These are phyloP conservation scores for Entomortierella chlamydospora DNA, from an alignment of 192 early-diverging fungal genomes.

Conservation along the genomic window DNA sequence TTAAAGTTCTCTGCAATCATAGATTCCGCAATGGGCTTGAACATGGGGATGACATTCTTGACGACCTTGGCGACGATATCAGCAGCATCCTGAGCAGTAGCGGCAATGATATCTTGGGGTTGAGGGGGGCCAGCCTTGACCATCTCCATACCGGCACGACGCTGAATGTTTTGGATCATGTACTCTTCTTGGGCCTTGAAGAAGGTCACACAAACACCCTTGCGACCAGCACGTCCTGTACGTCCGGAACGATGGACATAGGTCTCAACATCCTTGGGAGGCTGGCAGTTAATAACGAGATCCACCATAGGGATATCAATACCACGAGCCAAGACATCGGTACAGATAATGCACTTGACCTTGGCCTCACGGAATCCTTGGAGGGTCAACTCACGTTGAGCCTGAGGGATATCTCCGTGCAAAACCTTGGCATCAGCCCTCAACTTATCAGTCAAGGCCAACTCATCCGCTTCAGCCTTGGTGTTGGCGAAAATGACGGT, in stretches of 20 bases:
- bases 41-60: slow-evolving; percentile 82
- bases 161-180: slow-evolving; percentile 81
- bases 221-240: slow-evolving; percentile 92
- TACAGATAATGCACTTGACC: slow-evolving; percentile 88
- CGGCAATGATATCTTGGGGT: slow-evolving; percentile 88
- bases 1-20: slow-evolving; percentile 74
- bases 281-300: slow-evolving; percentile 96
- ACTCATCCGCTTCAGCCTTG: slow-evolving; percentile 89
- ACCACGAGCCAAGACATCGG: slow-evolving; percentile 95
- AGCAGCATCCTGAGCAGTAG: slow-evolving; percentile 81
- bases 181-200: slow-evolving; percentile 90
- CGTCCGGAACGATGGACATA: slow-evolving; percentile 97
- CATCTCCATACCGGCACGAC: slow-evolving; percentile 84
- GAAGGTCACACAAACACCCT: slow-evolving; percentile 93
- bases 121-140: slow-evolving; percentile 86
- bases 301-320: slow-evolving; percentile 97
- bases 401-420: slow-evolving; percentile 88
- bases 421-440: slow-evolving; percentile 82
- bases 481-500: slow-evolving; percentile 97
- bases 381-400: slow-evolving; percentile 81
- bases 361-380: slow-evolving; percentile 90
- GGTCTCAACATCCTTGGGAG: slow-evolving; percentile 91
- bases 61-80: slow-evolving; percentile 76
- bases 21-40: slow-evolving; percentile 77
- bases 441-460: slow-evolving; percentile 82